Base-by-base conservation (phyloP, 352 stramenopile genomes). In the Salisapilia sapeloensis region DNA sequence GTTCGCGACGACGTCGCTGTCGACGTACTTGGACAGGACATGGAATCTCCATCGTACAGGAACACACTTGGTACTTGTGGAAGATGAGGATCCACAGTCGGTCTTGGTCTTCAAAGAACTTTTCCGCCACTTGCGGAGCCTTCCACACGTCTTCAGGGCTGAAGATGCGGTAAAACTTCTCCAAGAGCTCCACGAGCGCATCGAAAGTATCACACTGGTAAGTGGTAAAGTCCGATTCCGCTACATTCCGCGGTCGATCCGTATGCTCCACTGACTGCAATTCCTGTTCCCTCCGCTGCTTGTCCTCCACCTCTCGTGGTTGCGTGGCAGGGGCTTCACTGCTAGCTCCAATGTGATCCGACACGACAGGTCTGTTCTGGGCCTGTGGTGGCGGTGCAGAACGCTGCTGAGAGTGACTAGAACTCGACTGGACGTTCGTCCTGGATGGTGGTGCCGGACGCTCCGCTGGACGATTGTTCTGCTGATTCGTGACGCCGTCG, bases 31-130 rank as follows among this genome's bases (percentile, higher is more conserved):
- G 69, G 9, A 89, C 61, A 1, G 69, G 51, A 35, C 72, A 89
- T 2, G 62, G 58, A 40, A 82, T 78, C 15, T 76, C 63, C 25
- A 81, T 79, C 15, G 67, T 77, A 45, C 72, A 89, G 34, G 69
- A 81, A 40, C 69, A 89, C 22, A 89, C 72, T 27, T 53, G 55
- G 52, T 89, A 89, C 53, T 85, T 85, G 57, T 89, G 72, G 38
- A 80, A 85, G 16, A 89, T 78, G n/a, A 82, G 40, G 11, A 81
- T 45, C 72, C 72, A 89, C 29, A 89, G 30, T 4, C 66, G 67
- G 21, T 82, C 59, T 38, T 89, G 70, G 8, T 64, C 77, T 12
- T 52, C 28, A 35, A 84, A 80, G 35, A 85, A 89, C 46, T 85
- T 85, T 22, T 84, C 67, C 2, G 74, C 64, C 6, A 89, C 72